Evolutionary conservation across 139 green algal species (phyloP).

Genomic region (Closterium sp.): DNA sequence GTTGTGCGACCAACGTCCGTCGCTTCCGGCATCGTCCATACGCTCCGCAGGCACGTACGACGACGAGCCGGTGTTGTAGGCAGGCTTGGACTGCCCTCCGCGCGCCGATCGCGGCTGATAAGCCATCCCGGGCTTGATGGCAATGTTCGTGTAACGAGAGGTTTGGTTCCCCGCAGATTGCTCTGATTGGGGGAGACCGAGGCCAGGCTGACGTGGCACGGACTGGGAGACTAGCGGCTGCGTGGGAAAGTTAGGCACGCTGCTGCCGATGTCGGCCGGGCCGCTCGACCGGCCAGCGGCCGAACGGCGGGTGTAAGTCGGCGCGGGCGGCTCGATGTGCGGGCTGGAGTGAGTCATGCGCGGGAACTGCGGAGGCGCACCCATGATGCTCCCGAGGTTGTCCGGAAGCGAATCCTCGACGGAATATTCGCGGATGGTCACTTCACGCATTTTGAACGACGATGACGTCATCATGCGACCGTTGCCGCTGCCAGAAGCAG

Average conservation of each 20-base stretch:
- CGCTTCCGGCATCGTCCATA: background rate
- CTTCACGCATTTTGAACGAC: background rate
- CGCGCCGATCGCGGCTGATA: conserved; percentile 22
- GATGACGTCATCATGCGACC: background rate
- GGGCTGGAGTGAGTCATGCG: background rate
- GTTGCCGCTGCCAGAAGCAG: background rate
- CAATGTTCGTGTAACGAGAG: conserved; percentile 14
- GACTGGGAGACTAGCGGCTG: background rate
- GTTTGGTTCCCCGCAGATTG: background rate
- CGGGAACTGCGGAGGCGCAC: background rate
- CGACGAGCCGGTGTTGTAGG: background rate
- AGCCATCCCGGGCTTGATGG: conserved; percentile 20
- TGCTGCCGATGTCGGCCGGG: background rate
- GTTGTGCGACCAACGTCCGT: background rate
- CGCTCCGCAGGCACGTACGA: background rate
- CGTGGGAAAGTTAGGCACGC: background rate
- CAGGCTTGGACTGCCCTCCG: background rate
- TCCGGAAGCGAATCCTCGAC: background rate
- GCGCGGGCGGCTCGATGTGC: background rate
- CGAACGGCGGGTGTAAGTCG: background rate
- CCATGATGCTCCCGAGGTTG: background rate
- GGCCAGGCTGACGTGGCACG: background rate
- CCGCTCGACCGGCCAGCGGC: background rate
- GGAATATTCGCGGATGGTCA: background rate
- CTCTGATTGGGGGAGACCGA: background rate